A percentile compares a stretch with the other conserved stretches of the same genome.
Conservation (phyloP, 768 basidiomycete genomes). For the Termitomyces sp. region DNA sequence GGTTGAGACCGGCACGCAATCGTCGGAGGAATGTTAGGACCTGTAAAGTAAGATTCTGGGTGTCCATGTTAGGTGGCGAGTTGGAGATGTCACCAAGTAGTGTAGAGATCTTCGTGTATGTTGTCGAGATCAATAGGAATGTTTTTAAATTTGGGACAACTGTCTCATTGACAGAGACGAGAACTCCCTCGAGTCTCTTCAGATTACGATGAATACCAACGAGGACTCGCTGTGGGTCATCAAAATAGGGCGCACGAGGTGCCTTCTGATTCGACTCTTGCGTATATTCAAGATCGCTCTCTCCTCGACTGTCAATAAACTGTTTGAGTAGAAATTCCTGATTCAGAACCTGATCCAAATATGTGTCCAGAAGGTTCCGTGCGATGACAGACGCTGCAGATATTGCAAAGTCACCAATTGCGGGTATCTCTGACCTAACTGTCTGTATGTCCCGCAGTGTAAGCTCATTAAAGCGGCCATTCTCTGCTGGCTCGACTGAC, state of each 20-base stretch:
- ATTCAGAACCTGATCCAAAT: conserved; percentile 16
- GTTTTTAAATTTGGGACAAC: background rate
- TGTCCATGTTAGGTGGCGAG: background rate
- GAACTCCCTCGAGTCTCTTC: background rate
- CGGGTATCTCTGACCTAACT: conserved; percentile 19
- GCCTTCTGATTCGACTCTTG: background rate
- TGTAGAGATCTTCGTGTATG: background rate
- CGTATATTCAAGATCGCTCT: background rate
- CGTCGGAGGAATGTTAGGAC: conserved; percentile 18
- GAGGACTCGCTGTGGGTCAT: background rate
- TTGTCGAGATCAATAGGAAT: background rate
- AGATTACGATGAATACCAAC: background rate
- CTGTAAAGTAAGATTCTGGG: conserved; percentile 13
- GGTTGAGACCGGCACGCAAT: conserved; percentile 15
- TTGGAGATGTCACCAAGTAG: background rate
- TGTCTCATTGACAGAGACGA: background rate
- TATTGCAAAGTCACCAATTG: conserved; percentile 21
- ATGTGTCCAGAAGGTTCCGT: conserved; percentile 29
- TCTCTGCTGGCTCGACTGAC: conserved; percentile 13
- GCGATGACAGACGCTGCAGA: conserved; percentile 30
- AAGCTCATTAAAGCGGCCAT: conserved; percentile 9
- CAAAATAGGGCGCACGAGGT: background rate
- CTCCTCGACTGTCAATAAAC: background rate
- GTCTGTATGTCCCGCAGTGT: conserved; percentile 22
- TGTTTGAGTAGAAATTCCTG: too few relatives aligned